Evolutionary conservation across 1,139 yeast species (phyloP), one percentile per base, ranked within the genome.

Genomic region (Suhomyces bribrorum): DNA sequence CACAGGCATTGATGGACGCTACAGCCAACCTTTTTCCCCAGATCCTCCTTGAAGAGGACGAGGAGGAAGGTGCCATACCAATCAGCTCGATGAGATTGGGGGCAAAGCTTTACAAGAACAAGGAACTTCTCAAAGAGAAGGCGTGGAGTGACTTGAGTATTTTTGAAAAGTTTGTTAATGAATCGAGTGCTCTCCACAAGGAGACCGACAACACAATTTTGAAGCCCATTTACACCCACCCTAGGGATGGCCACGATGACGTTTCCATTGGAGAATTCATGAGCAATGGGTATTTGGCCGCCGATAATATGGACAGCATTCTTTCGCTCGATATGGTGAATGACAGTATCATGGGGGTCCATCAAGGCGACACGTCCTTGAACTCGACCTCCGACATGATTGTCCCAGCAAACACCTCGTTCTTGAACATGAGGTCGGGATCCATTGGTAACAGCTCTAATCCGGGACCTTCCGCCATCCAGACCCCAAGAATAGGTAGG

Each of bases 21-120:
- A 65, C 73, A 1, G 47, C 66, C 11, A 52, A 44, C 28, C 45
- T 67, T 25, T 69, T 68, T 44, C 74, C 75, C 3, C 64, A 59
- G 36, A 54, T 61, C 29, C 52, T 68, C 14, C 52, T 67, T 1
- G 75, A 70, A 16, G 72, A 66, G 34, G 58, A 54, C 14, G 76
- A 70, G 29, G 75, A 69, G 34, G 75, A 69, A 36, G 73, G 67
- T 7, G 60, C 63, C 13, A 55, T 69, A 7, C 69, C 73, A 6
- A 55, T 66, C 32, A 65, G 59, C 36, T 59, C 69, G 14, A 53
- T 69, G n/a, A 61, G 58, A 14, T 61, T 67, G 37, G 73, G 74
- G 8, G 65, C 71, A 14, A 70, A 69, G 37, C 57, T 61, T 22
- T 58, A 64, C 46, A 69, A 69, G 44, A 65, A 66, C 45, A 52